Evolutionary conservation across 1,139 yeast species (phyloP).

Genomic region (Diutina rugosa): DNA sequence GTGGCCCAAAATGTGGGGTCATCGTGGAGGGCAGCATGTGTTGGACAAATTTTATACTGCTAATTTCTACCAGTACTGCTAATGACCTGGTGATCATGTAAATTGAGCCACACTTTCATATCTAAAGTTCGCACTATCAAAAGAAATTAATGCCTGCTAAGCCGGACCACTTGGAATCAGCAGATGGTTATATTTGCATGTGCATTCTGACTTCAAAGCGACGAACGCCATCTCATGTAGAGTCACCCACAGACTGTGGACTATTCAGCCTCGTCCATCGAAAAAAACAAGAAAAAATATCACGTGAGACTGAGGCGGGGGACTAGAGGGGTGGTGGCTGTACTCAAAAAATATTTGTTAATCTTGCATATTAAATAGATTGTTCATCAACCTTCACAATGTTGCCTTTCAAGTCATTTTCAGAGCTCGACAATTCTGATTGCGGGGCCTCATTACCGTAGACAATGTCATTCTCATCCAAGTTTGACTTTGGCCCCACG

Average conservation of each 20-base stretch:
- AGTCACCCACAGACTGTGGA: too few species aligned
- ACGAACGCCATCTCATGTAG: too few species aligned
- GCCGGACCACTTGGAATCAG: not conserved
- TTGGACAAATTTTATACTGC: not conserved
- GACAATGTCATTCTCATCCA: slow-evolving; percentile 14
- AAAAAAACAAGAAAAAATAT: too few species aligned
- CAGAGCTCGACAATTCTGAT: not conserved
- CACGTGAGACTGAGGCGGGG: not conserved
- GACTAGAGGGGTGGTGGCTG: not conserved
- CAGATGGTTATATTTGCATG: not conserved
- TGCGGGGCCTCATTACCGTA: not conserved
- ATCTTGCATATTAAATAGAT: not conserved
- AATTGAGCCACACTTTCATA: not conserved
- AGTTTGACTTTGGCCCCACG: slow-evolving; percentile 54
- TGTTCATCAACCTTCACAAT: not conserved
- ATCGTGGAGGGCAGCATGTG: not conserved
- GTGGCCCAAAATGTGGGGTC: not conserved
- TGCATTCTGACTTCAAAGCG: not conserved
- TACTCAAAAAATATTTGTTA: not conserved
- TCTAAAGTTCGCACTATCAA: not conserved
- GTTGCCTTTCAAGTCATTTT: not conserved
- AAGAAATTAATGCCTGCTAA: not conserved
- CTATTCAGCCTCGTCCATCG: not conserved
- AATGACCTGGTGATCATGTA: too few species aligned
- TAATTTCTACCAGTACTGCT: too few species aligned